Conservation (phyloP, 495 filamentous ascomycete genomes). For the Jackrogersella minutella region DNA sequence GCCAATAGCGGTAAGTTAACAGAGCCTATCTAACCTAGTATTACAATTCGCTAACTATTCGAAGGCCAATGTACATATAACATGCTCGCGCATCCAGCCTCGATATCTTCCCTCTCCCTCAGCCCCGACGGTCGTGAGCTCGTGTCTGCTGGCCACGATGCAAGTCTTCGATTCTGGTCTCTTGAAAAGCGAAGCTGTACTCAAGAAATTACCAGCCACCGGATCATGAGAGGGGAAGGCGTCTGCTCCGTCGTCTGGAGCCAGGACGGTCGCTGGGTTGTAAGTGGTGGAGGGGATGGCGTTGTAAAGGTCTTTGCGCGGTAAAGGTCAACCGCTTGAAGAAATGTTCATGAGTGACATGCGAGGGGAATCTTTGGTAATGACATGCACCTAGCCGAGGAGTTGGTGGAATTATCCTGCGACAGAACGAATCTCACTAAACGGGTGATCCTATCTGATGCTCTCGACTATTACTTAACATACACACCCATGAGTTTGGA, state of each 20-base stretch:
- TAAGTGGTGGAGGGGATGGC: slow-evolving; percentile 94
- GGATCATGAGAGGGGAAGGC: slow-evolving; percentile 92
- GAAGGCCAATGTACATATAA: slow-evolving; percentile 98
- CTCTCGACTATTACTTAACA: slow-evolving; percentile 7
- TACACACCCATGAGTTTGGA: slow-evolving; percentile 5
- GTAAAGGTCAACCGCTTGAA: slow-evolving; percentile 10
- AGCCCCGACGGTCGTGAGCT: slow-evolving; percentile 93
- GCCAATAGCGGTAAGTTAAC: slow-evolving; percentile 89
- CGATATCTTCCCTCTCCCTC: slow-evolving; percentile 88
- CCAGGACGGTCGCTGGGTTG: slow-evolving; percentile 90
- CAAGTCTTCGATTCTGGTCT: slow-evolving; percentile 95
- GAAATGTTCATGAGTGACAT: background rate
- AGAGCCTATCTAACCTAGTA: background rate
- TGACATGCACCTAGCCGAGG: slow-evolving; percentile 14
- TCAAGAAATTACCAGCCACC: slow-evolving; percentile 90
- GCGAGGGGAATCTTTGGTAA: slow-evolving; percentile 10
- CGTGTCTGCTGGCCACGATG: slow-evolving; percentile 95
- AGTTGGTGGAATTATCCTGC: slow-evolving; percentile 31
- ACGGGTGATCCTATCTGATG: slow-evolving; percentile 21
- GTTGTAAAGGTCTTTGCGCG: slow-evolving; percentile 93
- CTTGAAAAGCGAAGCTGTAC: slow-evolving; percentile 92
- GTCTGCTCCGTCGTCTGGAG: slow-evolving; percentile 94
- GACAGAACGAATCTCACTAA: slow-evolving; percentile 19
- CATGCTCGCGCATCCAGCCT: slow-evolving; percentile 94
- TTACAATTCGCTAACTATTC: slow-evolving; percentile 44